phyloP scores from a whole-genome alignment of 2,329 filamentous ascomycete species.

The Claviceps paspali region DNA sequence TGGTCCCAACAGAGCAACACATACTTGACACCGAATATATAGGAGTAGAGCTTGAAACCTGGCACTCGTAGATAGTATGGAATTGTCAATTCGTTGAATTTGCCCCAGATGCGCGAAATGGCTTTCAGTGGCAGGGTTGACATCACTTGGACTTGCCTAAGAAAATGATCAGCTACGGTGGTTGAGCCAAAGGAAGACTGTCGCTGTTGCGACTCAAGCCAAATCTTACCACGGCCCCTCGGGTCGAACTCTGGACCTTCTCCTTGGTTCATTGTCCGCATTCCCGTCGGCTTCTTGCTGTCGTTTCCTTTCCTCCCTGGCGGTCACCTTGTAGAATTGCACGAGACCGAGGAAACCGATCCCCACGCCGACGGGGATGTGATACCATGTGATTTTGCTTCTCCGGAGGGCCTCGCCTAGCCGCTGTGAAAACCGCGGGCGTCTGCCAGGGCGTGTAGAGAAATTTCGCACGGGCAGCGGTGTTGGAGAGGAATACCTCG shows the following conservation, averaged over 20 bases:
- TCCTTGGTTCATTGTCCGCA: slow-evolving; percentile 30
- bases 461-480: slow-evolving; percentile 16
- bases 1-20: slow-evolving; percentile 8
- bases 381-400: slow-evolving; percentile 66
- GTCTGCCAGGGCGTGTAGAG: slow-evolving; percentile 24
- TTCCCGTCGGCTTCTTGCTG: slow-evolving; percentile 27
- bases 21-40: slow-evolving; percentile 73
- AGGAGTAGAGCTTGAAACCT: slow-evolving; percentile 84
- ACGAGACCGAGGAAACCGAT: slow-evolving; percentile 70
- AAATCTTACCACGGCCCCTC: slow-evolving; percentile 61
- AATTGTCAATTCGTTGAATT: slow-evolving; percentile 78
- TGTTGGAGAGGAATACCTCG: slow-evolving; percentile 12
- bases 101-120: slow-evolving; percentile 76
- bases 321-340: slow-evolving; percentile 65
- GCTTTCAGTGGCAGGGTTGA: slow-evolving; percentile 84
- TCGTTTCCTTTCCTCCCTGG: slow-evolving; percentile 36
- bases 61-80: slow-evolving; percentile 79
- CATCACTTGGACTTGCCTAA: slow-evolving; percentile 82
- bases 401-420: slow-evolving; percentile 34
- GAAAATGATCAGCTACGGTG: neutral
- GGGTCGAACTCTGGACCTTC: slow-evolving; percentile 51
- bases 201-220: neutral
- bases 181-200: neutral
- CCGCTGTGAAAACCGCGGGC: slow-evolving; percentile 35
- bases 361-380: slow-evolving; percentile 74